phyloP scores from a whole-genome alignment of 1,284 basidiomycete genomes.

The Ustilago crameri region DNA sequence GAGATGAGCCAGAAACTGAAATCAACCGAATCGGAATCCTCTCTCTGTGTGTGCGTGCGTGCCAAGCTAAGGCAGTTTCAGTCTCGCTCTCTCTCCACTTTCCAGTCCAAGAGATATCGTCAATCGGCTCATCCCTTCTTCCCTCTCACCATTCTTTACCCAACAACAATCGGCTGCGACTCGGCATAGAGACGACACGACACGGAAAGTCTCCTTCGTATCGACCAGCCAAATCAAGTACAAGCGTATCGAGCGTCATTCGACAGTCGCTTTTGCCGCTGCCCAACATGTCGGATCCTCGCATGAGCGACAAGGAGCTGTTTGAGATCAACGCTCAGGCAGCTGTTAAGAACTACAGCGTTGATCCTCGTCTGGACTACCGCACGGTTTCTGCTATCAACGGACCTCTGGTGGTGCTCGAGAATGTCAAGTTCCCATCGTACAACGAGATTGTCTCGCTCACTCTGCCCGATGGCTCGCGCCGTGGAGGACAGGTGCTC shows the following conservation, averaged over 20 bases:
- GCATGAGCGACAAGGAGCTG: slow-evolving; percentile 76
- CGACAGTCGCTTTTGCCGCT: neutral
- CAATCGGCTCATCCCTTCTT: slow-evolving; percentile 1
- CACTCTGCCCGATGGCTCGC: slow-evolving; percentile 93
- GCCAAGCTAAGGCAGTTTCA: neutral
- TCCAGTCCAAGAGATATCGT: no score
- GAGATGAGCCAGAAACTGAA: slow-evolving; percentile 2
- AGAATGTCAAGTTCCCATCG: slow-evolving; percentile 99
- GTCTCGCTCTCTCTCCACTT: slow-evolving; percentile 3
- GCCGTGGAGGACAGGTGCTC: slow-evolving; percentile 95
- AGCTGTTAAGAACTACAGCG: slow-evolving; percentile 73
- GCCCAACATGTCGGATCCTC: slow-evolving; percentile 65
- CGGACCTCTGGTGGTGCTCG: slow-evolving; percentile 88
- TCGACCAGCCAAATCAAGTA: neutral
- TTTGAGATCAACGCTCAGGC: slow-evolving; percentile 86
- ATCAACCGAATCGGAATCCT: neutral
- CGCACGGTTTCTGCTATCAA: slow-evolving; percentile 95
- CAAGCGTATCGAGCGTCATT: no score
- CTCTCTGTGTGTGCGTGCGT: neutral
- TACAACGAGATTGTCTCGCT: slow-evolving; percentile 99
- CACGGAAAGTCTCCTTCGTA: neutral
- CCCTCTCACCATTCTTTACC: neutral
- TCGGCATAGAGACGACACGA: no score
- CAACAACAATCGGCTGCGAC: neutral
- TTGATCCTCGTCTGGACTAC: slow-evolving; percentile 91